These are phyloP conservation scores for Phialophora expanda DNA, from an alignment of 2,329 filamentous ascomycete species.

Conservation along the genomic window DNA sequence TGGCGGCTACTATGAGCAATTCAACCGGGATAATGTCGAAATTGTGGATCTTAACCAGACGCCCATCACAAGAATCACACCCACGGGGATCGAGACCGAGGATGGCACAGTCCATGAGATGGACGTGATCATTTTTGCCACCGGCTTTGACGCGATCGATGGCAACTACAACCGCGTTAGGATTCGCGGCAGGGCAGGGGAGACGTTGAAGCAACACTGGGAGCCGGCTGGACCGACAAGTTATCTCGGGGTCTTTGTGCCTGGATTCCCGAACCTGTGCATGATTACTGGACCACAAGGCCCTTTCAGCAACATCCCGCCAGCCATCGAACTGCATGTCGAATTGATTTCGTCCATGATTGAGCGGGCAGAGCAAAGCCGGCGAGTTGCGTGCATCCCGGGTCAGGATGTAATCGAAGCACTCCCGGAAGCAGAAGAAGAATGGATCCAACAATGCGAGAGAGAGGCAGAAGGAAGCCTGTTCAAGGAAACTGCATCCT, in stretches of 20 bases:
- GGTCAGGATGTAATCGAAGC: slow-evolving; percentile 53
- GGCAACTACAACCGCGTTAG: slow-evolving; percentile 43
- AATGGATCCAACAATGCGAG: slow-evolving; percentile 58
- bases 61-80: slow-evolving; percentile 49
- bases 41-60: slow-evolving; percentile 53
- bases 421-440: slow-evolving; percentile 51
- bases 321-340: slow-evolving; percentile 61
- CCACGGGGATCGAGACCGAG: slow-evolving; percentile 47
- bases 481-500: slow-evolving; percentile 56
- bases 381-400: neutral
- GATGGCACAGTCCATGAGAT: slow-evolving; percentile 48
- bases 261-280: slow-evolving; percentile 57
- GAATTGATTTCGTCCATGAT: slow-evolving; percentile 55
- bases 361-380: slow-evolving; percentile 52
- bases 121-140: slow-evolving; percentile 45
- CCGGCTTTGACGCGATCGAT: slow-evolving; percentile 45
- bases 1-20: slow-evolving; percentile 51
- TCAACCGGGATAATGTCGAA: slow-evolving; percentile 54
- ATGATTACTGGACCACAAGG: slow-evolving; percentile 61
- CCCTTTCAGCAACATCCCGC: slow-evolving; percentile 62
- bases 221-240: slow-evolving; percentile 39
- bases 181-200: slow-evolving; percentile 41
- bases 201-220: slow-evolving; percentile 45
- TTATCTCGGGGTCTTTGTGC: slow-evolving; percentile 50
- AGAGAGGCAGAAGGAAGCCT: slow-evolving; percentile 43